A percentile compares a stretch with the other conserved stretches of the same genome.
Evolutionary conservation across 495 filamentous ascomycete species (phyloP).

Genomic region (Penicillium taxi): DNA sequence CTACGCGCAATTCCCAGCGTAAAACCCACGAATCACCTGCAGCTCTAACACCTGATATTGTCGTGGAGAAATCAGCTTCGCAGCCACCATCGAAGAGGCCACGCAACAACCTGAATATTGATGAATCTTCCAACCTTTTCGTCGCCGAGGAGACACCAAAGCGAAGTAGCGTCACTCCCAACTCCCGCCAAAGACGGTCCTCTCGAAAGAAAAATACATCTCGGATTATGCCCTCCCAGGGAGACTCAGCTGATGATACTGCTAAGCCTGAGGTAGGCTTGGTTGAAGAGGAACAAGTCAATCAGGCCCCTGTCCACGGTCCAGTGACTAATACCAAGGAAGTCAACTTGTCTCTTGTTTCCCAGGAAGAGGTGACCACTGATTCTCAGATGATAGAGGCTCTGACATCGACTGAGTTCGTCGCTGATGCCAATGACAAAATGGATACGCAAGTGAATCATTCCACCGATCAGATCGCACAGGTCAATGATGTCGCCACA

Average conservation of each 20-base stretch:
- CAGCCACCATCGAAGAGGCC: conserved; percentile 12
- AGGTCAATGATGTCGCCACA: conserved; percentile 4
- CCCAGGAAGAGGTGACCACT: conserved; percentile 17
- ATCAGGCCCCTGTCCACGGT: no score
- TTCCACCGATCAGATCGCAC: conserved; percentile 1
- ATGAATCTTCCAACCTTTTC: conserved; percentile 12
- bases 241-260: no score
- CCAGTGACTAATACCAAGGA: no score
- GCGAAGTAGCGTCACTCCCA: conserved; percentile 7
- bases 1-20: conserved; percentile 20
- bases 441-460: conserved; percentile 5
- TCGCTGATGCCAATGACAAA: not conserved
- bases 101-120: conserved; percentile 22
- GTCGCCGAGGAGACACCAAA: conserved; percentile 8
- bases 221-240: no score
- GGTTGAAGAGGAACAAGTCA: no score
- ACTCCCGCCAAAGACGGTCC: conserved; percentile 18
- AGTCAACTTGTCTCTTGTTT: conserved; percentile 7
- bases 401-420: conserved; percentile 1
- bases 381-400: conserved; percentile 11
- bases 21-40: conserved; percentile 5
- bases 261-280: not conserved
- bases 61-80: conserved; percentile 4
- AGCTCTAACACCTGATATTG: not conserved
- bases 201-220: conserved; percentile 3